Evolutionary conservation across 352 stramenopile genomes (phyloP), one percentile per base, ranked within the genome.

Genomic region (Pythium graminicola): DNA sequence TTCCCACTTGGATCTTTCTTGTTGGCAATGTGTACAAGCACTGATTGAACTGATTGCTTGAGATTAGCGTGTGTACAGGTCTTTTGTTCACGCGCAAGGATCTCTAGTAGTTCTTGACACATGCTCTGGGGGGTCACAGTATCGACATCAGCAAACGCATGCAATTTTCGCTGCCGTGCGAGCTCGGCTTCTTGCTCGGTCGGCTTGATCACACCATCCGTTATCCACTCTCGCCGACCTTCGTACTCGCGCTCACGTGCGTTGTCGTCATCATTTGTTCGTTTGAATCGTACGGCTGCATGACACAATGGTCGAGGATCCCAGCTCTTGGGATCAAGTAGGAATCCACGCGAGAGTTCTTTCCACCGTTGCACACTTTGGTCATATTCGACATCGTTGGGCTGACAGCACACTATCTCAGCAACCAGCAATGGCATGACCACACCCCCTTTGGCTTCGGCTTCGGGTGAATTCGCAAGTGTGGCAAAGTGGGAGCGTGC

Each of bases 351-450:
- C 19, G 73, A 86, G 2, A 83, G 52, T 29, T 89, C 76, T 36
- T 65, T 65, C 76, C 73, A 86, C 8, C 56, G 45, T 0, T 20
- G 39, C 1, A 4, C 14, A 0, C 24, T 23, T 9, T 22, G 16
- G 43, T 64, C 41, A 23, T 44, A 66, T 27, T 59, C 57, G 24
- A 51, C 14, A 19, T 63, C 48, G 10, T 48, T 19, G 20, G 54
- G 50, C 14, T 46, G 40, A 16, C 41, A 76, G 28, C 60, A 51
- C 5, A 79, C 51, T 13, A 89, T 61, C 61, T 86, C 73, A 6
- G 75, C 66, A 19, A 89, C 64, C 6, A 86, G 64, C 41, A 89
- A 60, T 8, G 75, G 78, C 67, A 81, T 83, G 13, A 76, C 72
- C 32, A 79, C 63, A 2, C 63, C 65, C 9, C 64, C 62, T n/a